Evolutionary conservation across 176 grass and related monocot genomes (phyloP).

Genomic region (Triticum monococcum): DNA sequence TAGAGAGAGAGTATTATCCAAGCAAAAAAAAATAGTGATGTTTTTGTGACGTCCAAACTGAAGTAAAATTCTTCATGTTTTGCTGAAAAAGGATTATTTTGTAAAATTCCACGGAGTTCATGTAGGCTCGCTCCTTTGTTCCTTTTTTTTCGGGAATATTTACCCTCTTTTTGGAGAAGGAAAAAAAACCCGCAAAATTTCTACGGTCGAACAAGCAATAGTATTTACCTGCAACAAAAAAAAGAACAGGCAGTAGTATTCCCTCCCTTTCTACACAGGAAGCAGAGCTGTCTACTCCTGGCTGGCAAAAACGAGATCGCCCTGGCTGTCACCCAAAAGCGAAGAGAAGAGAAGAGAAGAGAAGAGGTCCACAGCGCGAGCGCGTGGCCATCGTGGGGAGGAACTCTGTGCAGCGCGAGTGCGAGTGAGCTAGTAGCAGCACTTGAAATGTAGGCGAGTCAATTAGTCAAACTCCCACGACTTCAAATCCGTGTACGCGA

Average conservation of each 20-base stretch:
- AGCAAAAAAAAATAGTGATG: too few species aligned
- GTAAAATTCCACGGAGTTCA: too few species aligned
- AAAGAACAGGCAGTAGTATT: not conserved
- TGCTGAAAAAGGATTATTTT: too few species aligned
- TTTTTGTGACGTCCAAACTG: not conserved
- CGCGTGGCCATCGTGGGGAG: slow-evolving; percentile 8
- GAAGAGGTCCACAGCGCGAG: slow-evolving; percentile 1
- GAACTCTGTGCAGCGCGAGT: not conserved
- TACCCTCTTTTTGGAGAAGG: too few species aligned
- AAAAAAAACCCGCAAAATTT: too few species aligned
- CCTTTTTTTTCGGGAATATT: too few species aligned
- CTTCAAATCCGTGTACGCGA: slow-evolving; percentile 12
- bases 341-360: too few species aligned
- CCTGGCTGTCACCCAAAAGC: not conserved
- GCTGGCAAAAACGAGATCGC: not conserved
- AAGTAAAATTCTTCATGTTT: not conserved
- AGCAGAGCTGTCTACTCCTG: not conserved
- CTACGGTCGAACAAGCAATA: not conserved
- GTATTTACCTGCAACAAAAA: not conserved
- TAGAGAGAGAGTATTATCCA: too few species aligned
- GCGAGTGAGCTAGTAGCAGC: not conserved
- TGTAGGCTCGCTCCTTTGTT: too few species aligned
- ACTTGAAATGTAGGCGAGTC: not conserved
- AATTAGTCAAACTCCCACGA: not conserved
- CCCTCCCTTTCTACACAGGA: not conserved